These are phyloP conservation scores for Anacardium occidentale DNA, from an alignment of 345 rosid genomes.

Conservation along the genomic window DNA sequence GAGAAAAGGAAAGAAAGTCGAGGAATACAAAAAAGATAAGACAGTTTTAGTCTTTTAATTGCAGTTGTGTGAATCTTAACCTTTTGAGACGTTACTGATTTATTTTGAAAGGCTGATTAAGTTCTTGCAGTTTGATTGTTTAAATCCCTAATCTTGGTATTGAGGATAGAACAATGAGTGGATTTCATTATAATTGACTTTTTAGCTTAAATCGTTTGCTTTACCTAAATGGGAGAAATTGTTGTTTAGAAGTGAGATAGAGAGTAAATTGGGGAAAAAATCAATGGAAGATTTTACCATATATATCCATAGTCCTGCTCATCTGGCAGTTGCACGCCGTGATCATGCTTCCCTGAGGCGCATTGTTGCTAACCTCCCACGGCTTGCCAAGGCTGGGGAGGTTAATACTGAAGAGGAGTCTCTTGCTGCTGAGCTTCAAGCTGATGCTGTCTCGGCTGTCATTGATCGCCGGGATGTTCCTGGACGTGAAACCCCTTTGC, in stretches of 20 bases:
- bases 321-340: conserved; percentile 71
- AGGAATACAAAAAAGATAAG: conserved; percentile 19
- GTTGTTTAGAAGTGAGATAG: conserved; percentile 24
- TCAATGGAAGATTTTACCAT: conserved; percentile 74
- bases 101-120: not conserved
- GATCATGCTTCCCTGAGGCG: conserved; percentile 69
- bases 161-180: conserved; percentile 6
- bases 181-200: not conserved
- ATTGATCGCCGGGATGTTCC: conserved; percentile 93
- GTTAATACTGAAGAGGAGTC: conserved; percentile 78
- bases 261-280: conserved; percentile 2
- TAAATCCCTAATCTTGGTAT: conserved; percentile 16
- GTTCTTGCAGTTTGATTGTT: conserved; percentile 15
- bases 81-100: conserved; percentile 19
- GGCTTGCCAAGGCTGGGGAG: conserved; percentile 77
- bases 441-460: conserved; percentile 71
- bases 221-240: conserved; percentile 25
- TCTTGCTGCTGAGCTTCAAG: conserved; percentile 61
- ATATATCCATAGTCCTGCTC: conserved; percentile 88
- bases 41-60: conserved; percentile 11
- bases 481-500: conserved; percentile 94
- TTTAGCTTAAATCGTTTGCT: conserved; percentile 5
- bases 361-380: conserved; percentile 62
- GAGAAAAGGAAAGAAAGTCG: conserved; percentile 10
- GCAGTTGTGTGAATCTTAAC: conserved; percentile 14